Evolutionary conservation across 164 flowering plant genomes (phyloP), one percentile per base, ranked within the genome.

Genomic region (Litsea cubeba): DNA sequence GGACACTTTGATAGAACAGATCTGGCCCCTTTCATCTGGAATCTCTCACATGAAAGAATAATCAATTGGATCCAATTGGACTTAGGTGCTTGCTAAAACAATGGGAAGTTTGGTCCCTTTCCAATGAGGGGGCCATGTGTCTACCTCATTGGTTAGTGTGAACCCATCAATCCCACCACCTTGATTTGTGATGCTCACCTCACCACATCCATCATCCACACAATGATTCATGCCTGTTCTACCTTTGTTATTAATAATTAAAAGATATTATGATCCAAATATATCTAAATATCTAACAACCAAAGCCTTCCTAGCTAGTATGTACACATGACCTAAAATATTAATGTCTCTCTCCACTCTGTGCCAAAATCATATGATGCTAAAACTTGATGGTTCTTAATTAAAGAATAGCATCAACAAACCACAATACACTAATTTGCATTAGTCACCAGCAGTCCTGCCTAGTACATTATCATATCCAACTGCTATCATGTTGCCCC

Each of bases 151-250:
- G 65, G 69, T 76, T 65, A 50, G 54, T 32, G 32, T 64, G 54
- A 35, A 17, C 50, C 71, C 49, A 3, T 14, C 68, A 72, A 32
- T 25, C 72, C 79, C 60, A 50, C 68, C 62, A 60, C 68, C 68
- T 20, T 68, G 72, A 72, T 75, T 32, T n/a, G 58, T 14, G 58
- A 64, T 6, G 12, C 60, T 75, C 73, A 75, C 73, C 68, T 75
- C 77, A 75, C 64, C 17, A 58, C 60, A 62, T 69, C 72, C 71
- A 65, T 76, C 79, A 72, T 62, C 75, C 74, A 76, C 68, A 76
- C 60, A 68, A 69, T 69, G 72, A 70, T 50, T 76, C 79, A 72
- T 66, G 67, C 74, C 64, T 68, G 68, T 72, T 46, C n/a, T 46
- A n/a, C 12, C 49, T 54, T 70, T 68, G 68, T 72, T 46, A 11